A percentile compares a stretch with the other conserved stretches of the same genome.
Conservation (phyloP, 345 rosid species). For the Rhizophora mangle region DNA sequence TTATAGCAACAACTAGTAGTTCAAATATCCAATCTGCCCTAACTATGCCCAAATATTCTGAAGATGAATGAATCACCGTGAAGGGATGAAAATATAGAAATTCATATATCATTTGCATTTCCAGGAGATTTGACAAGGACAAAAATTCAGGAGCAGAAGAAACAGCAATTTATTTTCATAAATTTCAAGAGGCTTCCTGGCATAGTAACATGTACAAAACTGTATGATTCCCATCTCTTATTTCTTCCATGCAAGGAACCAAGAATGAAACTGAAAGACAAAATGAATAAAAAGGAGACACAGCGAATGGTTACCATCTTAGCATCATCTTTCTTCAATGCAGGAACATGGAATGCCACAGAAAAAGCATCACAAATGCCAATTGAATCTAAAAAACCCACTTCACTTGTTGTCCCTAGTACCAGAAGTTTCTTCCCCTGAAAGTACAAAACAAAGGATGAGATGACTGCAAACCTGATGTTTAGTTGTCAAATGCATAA, state of each 20-base stretch:
- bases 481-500: neutral
- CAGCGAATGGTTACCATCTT: conserved; percentile 56
- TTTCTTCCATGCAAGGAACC: neutral
- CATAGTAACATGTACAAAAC: neutral
- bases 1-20: too few relatives aligned
- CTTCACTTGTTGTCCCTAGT: conserved; percentile 89
- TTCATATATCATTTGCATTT: too few relatives aligned
- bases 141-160: too few relatives aligned
- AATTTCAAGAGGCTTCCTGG: too few relatives aligned
- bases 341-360: conserved; percentile 69
- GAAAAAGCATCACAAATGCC: conserved; percentile 74
- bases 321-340: conserved; percentile 63
- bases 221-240: neutral
- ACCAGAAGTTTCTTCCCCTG: conserved; percentile 93
- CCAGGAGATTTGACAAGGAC: too few relatives aligned
- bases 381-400: conserved; percentile 72
- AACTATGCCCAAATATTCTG: too few relatives aligned
- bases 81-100: too few relatives aligned
- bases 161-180: too few relatives aligned
- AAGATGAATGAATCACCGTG: too few relatives aligned
- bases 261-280: neutral
- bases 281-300: neutral
- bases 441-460: conserved; percentile 16
- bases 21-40: too few relatives aligned
- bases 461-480: neutral